Conservation (phyloP, 2,329 filamentous ascomycete genomes). For the Scytalidium sp. region DNA sequence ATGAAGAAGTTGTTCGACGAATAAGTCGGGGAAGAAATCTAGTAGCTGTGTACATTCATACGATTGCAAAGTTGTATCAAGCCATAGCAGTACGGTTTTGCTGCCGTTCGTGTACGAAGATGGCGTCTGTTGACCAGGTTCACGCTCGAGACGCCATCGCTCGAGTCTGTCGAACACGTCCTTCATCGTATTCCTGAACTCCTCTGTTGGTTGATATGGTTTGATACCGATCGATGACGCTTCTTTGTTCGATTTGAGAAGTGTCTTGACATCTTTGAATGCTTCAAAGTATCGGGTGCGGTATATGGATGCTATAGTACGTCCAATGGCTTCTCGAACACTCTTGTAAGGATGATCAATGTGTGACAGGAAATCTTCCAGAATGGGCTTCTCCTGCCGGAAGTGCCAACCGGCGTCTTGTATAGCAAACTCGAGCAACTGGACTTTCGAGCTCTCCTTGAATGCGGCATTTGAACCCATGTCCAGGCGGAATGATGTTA, state of each 20-base stretch:
- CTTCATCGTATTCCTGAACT: constrained; percentile 69
- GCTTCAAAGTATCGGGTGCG: constrained; percentile 93
- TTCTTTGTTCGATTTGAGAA: constrained; percentile 76
- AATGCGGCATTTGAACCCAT: constrained; percentile 96
- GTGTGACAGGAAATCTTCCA: constrained; percentile 85
- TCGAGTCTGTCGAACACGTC: constrained; percentile 79
- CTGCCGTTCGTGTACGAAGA: constrained; percentile 93
- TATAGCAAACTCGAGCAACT: constrained; percentile 83
- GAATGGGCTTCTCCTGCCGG: constrained; percentile 80
- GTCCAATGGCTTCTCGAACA: constrained; percentile 90
- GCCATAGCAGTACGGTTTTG: constrained; percentile 94
- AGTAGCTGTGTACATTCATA: constrained; percentile 91
- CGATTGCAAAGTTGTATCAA: constrained; percentile 85
- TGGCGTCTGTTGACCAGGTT: constrained; percentile 86
- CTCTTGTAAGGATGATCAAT: constrained; percentile 98
- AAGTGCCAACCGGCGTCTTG: constrained; percentile 95
- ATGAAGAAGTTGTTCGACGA: constrained; percentile 90
- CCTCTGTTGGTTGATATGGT: constrained; percentile 74
- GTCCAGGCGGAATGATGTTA: constrained; percentile 84
- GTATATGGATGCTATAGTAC: constrained; percentile 83
- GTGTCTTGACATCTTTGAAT: constrained; percentile 71
- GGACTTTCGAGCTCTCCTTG: constrained; percentile 96
- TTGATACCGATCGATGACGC: constrained; percentile 80
- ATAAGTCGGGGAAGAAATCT: constrained; percentile 83
- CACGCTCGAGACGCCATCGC: constrained; percentile 80